These are phyloP conservation scores for Sarocladiaceae sp. DNA, from an alignment of 2,329 filamentous ascomycete genomes.

Conservation along the genomic window DNA sequence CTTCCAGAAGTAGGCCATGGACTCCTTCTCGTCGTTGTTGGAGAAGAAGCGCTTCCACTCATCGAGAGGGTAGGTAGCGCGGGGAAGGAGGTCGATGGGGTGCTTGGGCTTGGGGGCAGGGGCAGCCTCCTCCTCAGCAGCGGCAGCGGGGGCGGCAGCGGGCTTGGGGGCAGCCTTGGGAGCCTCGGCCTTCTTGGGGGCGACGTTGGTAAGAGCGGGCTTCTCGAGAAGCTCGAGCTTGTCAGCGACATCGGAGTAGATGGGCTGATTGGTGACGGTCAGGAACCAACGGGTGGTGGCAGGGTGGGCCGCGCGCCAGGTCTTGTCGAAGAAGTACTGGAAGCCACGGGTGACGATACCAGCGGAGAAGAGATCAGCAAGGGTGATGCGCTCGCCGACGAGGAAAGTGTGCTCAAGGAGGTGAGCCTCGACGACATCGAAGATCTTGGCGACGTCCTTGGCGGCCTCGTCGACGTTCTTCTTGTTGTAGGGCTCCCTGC, in stretches of 20 bases:
- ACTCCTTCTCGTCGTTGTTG: conserved; percentile 82
- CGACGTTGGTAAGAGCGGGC: conserved; percentile 64
- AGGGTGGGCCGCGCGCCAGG: conserved; percentile 79
- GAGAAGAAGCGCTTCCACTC: conserved; percentile 99
- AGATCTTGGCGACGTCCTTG: conserved; percentile 63
- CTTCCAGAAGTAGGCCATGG: conserved; percentile 98
- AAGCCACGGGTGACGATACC: conserved; percentile 81
- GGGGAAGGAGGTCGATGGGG: conserved; percentile 80
- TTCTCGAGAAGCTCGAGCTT: conserved; percentile 78
- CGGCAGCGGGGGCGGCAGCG: conserved; percentile 35
- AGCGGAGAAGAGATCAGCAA: conserved; percentile 86
- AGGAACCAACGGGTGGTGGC: conserved; percentile 91
- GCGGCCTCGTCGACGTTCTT: conserved; percentile 81
- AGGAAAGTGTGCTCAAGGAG: conserved; percentile 93
- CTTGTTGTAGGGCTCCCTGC: conserved; percentile 91
- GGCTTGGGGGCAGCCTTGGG: conserved; percentile 52
- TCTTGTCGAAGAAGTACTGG: conserved; percentile 90
- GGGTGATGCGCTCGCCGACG: conserved; percentile 93
- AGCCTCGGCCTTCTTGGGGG: conserved; percentile 75
- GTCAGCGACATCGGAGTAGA: conserved; percentile 77
- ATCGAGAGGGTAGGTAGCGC: conserved; percentile 78
- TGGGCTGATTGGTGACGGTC: conserved; percentile 88
- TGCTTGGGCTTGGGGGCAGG: conserved; percentile 90
- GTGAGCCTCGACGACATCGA: conserved; percentile 78
- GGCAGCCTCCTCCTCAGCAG: conserved; percentile 35